A percentile compares a stretch with the other conserved stretches of the same genome.
Conservation (phyloP, 225 moss, liverwort and hornwort genomes). For the Straminergon stramineum region DNA sequence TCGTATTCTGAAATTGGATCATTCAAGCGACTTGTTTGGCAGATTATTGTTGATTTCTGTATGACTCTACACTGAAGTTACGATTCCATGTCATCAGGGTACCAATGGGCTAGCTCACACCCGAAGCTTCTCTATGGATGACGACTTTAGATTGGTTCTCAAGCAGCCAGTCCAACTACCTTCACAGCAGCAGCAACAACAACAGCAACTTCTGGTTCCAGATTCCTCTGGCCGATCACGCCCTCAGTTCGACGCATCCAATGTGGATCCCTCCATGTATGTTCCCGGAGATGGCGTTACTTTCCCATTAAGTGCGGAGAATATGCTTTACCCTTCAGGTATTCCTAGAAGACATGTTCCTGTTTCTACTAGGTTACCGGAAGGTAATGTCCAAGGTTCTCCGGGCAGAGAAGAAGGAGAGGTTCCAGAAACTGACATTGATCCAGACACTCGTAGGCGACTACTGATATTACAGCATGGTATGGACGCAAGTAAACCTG, state of each 20-base stretch:
- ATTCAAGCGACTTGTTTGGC: not conserved
- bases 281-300: slow-evolving; percentile 14
- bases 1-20: not conserved
- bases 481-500: slow-evolving; percentile 63
- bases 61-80: not conserved
- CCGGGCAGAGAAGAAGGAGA: slow-evolving; percentile 98
- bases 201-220: slow-evolving; percentile 27
- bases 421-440: slow-evolving; percentile 92
- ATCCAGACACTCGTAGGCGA: slow-evolving; percentile 95
- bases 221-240: slow-evolving; percentile 36
- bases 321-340: slow-evolving; percentile 38
- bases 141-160: slow-evolving; percentile 59
- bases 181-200: slow-evolving; percentile 23
- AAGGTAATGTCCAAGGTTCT: slow-evolving; percentile 57
- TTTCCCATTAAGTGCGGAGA: slow-evolving; percentile 17
- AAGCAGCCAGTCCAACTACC: slow-evolving; percentile 45
- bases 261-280: slow-evolving; percentile 17
- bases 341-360: slow-evolving; percentile 44
- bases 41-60: not conserved
- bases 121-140: slow-evolving; percentile 64
- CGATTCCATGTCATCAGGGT: slow-evolving; percentile 29
- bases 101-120: slow-evolving; percentile 43
- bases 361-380: slow-evolving; percentile 32
- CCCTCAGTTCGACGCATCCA: slow-evolving; percentile 32
- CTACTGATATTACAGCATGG: slow-evolving; percentile 93